phyloP scores from a whole-genome alignment of 2,329 filamentous ascomycete species.

The Coniosporium tulheliwenetii region DNA sequence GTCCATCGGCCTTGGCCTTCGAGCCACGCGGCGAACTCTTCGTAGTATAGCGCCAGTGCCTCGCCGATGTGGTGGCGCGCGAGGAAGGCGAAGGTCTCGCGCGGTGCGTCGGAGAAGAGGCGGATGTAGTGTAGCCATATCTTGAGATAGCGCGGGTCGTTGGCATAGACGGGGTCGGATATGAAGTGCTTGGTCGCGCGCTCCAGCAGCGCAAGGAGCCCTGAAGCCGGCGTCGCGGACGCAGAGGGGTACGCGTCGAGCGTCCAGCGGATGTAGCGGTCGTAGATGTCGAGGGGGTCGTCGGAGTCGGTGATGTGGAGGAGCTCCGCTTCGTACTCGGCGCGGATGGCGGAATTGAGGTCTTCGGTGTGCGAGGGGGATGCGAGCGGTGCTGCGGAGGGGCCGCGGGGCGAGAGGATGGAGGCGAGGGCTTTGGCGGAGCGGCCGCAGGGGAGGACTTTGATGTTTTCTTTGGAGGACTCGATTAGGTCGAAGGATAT shows the following conservation, averaged over 20 bases:
- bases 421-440: conserved; percentile 81
- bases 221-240: conserved; percentile 82
- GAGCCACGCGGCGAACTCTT: conserved; percentile 90
- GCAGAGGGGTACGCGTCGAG: conserved; percentile 88
- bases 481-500: conserved; percentile 82
- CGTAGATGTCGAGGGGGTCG: conserved; percentile 88
- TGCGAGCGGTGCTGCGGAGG: conserved; percentile 25
- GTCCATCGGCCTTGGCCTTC: conserved; percentile 70
- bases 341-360: conserved; percentile 62
- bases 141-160: conserved; percentile 85
- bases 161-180: conserved; percentile 74
- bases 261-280: conserved; percentile 95
- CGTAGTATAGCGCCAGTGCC: conserved; percentile 78
- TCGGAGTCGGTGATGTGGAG: conserved; percentile 69
- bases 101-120: conserved; percentile 82
- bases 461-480: conserved; percentile 94
- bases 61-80: conserved; percentile 81
- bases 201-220: conserved; percentile 76
- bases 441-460: conserved; percentile 72
- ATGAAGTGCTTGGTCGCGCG: conserved; percentile 85
- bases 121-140: conserved; percentile 90
- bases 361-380: conserved; percentile 54
- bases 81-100: conserved; percentile 84
- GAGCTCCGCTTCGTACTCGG: conserved; percentile 76
- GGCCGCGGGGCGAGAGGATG: conserved; percentile 51